phyloP scores from a whole-genome alignment of 768 basidiomycete species.

The Kwoniella newhampshirensis region DNA sequence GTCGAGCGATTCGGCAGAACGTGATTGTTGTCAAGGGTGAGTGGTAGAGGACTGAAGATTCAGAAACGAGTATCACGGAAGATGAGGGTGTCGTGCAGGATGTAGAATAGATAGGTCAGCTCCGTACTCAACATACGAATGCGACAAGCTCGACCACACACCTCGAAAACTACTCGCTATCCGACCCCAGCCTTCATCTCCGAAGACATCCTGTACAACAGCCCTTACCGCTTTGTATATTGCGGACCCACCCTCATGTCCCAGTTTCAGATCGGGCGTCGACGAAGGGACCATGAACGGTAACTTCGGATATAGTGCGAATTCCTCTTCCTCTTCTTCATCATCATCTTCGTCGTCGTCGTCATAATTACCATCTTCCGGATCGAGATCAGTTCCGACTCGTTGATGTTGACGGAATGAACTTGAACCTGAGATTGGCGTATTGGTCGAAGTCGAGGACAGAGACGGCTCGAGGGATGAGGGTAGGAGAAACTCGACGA shows the following conservation, averaged over 20 bases:
- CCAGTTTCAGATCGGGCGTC: slow-evolving; percentile 26
- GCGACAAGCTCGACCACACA: too few species aligned
- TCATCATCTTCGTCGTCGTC: slow-evolving; percentile 15
- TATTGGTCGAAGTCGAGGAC: neutral
- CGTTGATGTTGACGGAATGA: too few species aligned
- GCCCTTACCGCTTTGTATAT: slow-evolving; percentile 70
- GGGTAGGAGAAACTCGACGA: slow-evolving; percentile 73
- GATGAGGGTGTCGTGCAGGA: too few species aligned
- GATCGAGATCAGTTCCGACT: neutral
- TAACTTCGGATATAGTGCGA: slow-evolving; percentile 16
- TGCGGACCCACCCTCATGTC: slow-evolving; percentile 25
- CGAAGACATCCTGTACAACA: slow-evolving; percentile 70
- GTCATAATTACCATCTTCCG: neutral
- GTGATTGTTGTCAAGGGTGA: slow-evolving; percentile 79
- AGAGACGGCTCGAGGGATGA: slow-evolving; percentile 19
- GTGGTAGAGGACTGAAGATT: slow-evolving; percentile 75
- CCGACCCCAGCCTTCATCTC: slow-evolving; percentile 82
- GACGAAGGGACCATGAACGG: slow-evolving; percentile 36
- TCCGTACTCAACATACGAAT: neutral
- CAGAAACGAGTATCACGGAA: too few species aligned
- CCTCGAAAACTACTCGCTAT: slow-evolving; percentile 71
- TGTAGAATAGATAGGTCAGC: neutral
- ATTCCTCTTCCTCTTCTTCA: slow-evolving; percentile 30
- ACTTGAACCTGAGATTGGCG: slow-evolving; percentile 1
- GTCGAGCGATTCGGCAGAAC: slow-evolving; percentile 80